These are phyloP conservation scores for Apodospora peruviana DNA, from an alignment of 495 filamentous ascomycete genomes.

Conservation along the genomic window DNA sequence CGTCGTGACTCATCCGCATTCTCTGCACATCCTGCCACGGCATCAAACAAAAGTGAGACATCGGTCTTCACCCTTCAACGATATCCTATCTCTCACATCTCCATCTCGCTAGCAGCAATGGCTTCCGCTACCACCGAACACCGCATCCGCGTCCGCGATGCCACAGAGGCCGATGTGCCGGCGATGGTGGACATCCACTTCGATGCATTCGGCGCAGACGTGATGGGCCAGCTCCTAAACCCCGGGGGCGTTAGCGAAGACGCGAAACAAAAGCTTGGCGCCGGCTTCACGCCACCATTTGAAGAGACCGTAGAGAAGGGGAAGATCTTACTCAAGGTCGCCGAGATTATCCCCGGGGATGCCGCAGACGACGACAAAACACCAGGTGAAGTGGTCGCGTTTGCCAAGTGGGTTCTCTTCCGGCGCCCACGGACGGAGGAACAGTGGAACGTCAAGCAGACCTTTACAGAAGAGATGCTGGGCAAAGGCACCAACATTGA, in stretches of 20 bases:
- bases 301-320: slow-evolving; percentile 2
- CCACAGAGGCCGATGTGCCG: slow-evolving; percentile 14
- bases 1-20: too few relatives aligned
- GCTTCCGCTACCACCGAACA: slow-evolving; percentile 5
- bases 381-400: slow-evolving; percentile 21
- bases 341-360: slow-evolving; percentile 18
- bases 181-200: slow-evolving; percentile 14
- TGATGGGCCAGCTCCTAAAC: slow-evolving; percentile 22
- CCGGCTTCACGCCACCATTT: slow-evolving; percentile 2
- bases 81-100: too few relatives aligned
- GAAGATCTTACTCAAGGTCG: slow-evolving; percentile 14
- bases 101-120: too few relatives aligned
- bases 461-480: slow-evolving; percentile 14
- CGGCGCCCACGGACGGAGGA: slow-evolving; percentile 16
- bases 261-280: slow-evolving; percentile 7
- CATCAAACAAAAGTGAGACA: too few relatives aligned
- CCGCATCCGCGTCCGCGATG: slow-evolving; percentile 21
- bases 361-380: slow-evolving; percentile 1
- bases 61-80: too few relatives aligned
- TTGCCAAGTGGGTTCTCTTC: slow-evolving; percentile 18
- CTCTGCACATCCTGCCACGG: too few relatives aligned
- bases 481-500: slow-evolving; percentile 16
- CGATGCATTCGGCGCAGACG: slow-evolving; percentile 15
- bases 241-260: slow-evolving; percentile 13
- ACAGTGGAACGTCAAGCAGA: slow-evolving; percentile 18